Conservation (phyloP, 2,329 filamentous ascomycete species). For the Canariomyces notabilis region DNA sequence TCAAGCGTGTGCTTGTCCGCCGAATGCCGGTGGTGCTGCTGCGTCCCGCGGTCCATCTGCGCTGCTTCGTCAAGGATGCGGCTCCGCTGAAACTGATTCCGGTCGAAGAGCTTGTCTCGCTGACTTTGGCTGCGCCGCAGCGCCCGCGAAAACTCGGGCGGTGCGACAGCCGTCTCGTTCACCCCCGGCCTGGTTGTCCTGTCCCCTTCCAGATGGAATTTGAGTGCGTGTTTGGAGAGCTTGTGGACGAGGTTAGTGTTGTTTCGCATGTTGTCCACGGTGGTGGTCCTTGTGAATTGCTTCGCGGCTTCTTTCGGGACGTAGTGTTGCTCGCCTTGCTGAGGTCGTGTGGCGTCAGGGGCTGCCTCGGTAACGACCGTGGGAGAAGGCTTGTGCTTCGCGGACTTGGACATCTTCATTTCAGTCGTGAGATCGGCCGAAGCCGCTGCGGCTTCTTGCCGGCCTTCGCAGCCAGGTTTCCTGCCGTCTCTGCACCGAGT, state of each 20-base stretch:
- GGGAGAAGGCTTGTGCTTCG: slow-evolving; percentile 11
- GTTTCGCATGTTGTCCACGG: slow-evolving; percentile 38
- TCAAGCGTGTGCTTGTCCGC: slow-evolving; percentile 32
- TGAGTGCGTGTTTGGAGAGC: slow-evolving; percentile 40
- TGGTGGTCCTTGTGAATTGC: slow-evolving; percentile 52
- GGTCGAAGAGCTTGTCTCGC: slow-evolving; percentile 35
- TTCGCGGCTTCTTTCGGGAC: slow-evolving; percentile 50
- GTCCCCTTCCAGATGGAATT: slow-evolving; percentile 35
- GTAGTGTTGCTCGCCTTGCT: slow-evolving; percentile 36
- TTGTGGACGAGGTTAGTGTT: slow-evolving; percentile 34
- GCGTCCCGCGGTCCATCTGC: slow-evolving; percentile 28
- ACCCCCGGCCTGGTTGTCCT: slow-evolving; percentile 26
- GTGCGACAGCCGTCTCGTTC: slow-evolving; percentile 26
- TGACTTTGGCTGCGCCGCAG: slow-evolving; percentile 37
- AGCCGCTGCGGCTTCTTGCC: slow-evolving; percentile 2
- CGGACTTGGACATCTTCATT: slow-evolving; percentile 10
- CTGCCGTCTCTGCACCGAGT: not conserved
- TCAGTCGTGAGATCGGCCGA: slow-evolving; percentile 15
- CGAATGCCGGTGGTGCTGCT: slow-evolving; percentile 16
- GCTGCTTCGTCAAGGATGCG: slow-evolving; percentile 34
- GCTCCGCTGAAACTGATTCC: slow-evolving; percentile 42
- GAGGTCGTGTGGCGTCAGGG: not conserved
- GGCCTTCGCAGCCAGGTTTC: not conserved
- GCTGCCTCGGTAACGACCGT: not conserved
- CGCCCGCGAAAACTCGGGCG: slow-evolving; percentile 33